Percentiles rank a stretch among this genome's conserved stretches.
phyloP scores from a whole-genome alignment of 805 yeast species.

The Candida rishiriensis region DNA sequence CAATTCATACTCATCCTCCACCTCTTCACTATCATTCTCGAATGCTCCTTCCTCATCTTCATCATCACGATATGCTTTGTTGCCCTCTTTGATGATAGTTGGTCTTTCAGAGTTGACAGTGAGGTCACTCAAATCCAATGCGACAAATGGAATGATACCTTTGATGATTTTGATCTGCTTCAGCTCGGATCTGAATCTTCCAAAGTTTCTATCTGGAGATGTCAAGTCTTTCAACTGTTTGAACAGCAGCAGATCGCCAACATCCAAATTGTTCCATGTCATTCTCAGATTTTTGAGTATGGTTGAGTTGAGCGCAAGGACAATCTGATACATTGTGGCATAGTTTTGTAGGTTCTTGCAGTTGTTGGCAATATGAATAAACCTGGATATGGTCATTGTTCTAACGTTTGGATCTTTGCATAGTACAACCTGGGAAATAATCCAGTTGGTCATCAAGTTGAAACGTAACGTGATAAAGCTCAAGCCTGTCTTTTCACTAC shows the following conservation, averaged over 20 bases:
- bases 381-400: slow-evolving; percentile 70
- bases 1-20: slow-evolving; percentile 33
- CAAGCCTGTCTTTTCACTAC: slow-evolving; percentile 51
- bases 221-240: slow-evolving; percentile 65
- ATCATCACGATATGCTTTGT: slow-evolving; percentile 13
- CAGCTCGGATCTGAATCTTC: slow-evolving; percentile 58
- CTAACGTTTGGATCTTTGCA: slow-evolving; percentile 59
- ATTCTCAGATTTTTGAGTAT: slow-evolving; percentile 52
- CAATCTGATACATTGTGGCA: slow-evolving; percentile 83
- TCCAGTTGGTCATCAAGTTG: slow-evolving; percentile 88
- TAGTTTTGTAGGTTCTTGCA: slow-evolving; percentile 73
- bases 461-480: slow-evolving; percentile 80
- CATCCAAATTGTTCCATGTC: slow-evolving; percentile 73
- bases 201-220: slow-evolving; percentile 71
- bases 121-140: slow-evolving; percentile 78
- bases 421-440: slow-evolving; percentile 77
- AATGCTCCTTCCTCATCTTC: slow-evolving; percentile 20
- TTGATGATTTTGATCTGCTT: slow-evolving; percentile 49
- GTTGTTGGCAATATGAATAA: slow-evolving; percentile 79
- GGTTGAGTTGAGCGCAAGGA: slow-evolving; percentile 71
- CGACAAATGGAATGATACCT: slow-evolving; percentile 90
- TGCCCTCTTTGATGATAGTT: slow-evolving; percentile 30
- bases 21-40: slow-evolving; percentile 7
- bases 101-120: slow-evolving; percentile 68
- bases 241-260: slow-evolving; percentile 66